These are phyloP conservation scores for Neurospora tetrasperma DNA, from an alignment of 495 filamentous ascomycete genomes.

Conservation along the genomic window DNA sequence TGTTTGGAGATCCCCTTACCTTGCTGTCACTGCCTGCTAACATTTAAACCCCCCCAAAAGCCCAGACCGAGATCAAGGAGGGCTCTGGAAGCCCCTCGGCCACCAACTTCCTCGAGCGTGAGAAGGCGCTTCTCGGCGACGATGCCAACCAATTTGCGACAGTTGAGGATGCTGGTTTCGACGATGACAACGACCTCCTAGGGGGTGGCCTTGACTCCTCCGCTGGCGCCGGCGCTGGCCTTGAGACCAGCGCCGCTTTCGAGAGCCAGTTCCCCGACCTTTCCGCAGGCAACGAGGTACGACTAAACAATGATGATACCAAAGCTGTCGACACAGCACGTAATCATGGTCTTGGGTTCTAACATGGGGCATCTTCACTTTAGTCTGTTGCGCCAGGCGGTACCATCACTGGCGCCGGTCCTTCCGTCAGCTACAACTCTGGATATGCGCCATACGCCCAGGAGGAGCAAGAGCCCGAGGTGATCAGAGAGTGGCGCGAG, in stretches of 20 bases:
- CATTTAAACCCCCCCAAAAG: constrained; percentile 14
- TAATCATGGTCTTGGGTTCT: constrained; percentile 6
- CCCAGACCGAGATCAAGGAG: constrained; percentile 37
- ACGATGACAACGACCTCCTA: constrained; percentile 64
- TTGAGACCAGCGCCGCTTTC: constrained; percentile 48
- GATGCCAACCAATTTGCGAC: constrained; percentile 87
- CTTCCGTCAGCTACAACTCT: constrained; percentile 60
- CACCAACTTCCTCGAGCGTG: constrained; percentile 80
- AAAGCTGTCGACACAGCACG: not conserved
- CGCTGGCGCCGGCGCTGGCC: constrained; percentile 23
- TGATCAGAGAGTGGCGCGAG: constrained; percentile 86
- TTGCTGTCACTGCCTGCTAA: constrained; percentile 18
- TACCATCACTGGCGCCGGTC: constrained; percentile 63
- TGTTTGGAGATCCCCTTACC: constrained; percentile 4
- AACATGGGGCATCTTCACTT: constrained; percentile 6
- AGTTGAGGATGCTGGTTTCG: constrained; percentile 56
- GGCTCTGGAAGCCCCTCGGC: constrained; percentile 36
- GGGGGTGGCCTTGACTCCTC: constrained; percentile 46
- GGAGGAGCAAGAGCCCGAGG: constrained; percentile 75
- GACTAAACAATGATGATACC: constrained; percentile 7
- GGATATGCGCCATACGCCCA: constrained; percentile 42
- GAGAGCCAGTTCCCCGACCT: constrained; percentile 83
- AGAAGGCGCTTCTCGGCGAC: constrained; percentile 80
- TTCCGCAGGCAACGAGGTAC: constrained; percentile 69
- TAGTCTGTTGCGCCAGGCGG: constrained; percentile 79